Base-by-base conservation (phyloP, 1,284 basidiomycete genomes). In the Microbotryum saponariae region DNA sequence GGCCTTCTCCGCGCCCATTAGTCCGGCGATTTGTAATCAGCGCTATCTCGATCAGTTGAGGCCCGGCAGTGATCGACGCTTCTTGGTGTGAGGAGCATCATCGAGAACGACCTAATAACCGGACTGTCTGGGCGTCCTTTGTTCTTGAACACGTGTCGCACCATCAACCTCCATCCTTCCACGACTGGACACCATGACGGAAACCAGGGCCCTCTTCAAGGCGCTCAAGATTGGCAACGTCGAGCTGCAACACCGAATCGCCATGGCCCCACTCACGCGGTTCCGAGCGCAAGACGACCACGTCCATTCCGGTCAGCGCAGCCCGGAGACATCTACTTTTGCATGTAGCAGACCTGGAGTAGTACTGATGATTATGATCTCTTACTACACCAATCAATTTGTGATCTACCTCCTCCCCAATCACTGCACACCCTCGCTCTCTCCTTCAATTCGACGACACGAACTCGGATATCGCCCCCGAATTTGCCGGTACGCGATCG, bases 261-360 rank as follows among this genome's bases (percentile, higher is more conserved):
- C 79, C 7, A 71, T 82, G 53, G 80, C 80, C 2, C 81, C 81
- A 3, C 69, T 82, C 58, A 82, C 82, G 8, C 72, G 77, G 54
- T 69, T 66, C 66, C 74, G 78, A 33, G 77, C 77, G 20, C 48
- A 58, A n/a, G 56, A 56, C 7, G 33, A 67, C 16, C 70, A 59
- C 50, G 63, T 60, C 9, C 65, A 59, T 16, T 25, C 60, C n/a
- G 44, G 46, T n/a, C n/a, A n/a, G n/a, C n/a, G n/a, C n/a, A n/a
- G n/a, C n/a, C n/a, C n/a, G n/a, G n/a, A n/a, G n/a, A n/a, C n/a
- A n/a, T n/a, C n/a, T n/a, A n/a, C n/a, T n/a, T n/a, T 42, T 42
- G 14, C 16, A 16, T 42, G 12, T 16, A 42, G 14, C 37, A 16
- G n/a, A 52, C 6, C 6, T 14, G 51, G n/a, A n/a, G n/a, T n/a